These are phyloP conservation scores for Mollisiaceae sp. DNA, from an alignment of 2,329 filamentous ascomycete genomes.

Conservation along the genomic window DNA sequence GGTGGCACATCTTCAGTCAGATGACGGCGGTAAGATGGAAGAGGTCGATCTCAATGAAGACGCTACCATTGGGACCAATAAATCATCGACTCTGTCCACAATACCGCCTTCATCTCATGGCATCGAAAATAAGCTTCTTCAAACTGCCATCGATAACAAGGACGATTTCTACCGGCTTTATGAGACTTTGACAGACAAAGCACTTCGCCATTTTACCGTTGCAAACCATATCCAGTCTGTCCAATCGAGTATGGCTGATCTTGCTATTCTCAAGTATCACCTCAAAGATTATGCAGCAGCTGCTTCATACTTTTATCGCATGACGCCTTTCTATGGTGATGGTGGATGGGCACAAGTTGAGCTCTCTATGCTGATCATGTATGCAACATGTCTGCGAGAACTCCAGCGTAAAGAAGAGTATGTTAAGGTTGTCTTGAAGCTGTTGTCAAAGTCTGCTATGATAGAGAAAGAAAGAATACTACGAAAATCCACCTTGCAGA, in stretches of 20 bases:
- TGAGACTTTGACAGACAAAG: slow-evolving; percentile 81
- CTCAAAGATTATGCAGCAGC: slow-evolving; percentile 76
- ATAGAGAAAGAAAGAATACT: slow-evolving; percentile 56
- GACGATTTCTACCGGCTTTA: slow-evolving; percentile 71
- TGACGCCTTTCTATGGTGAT: slow-evolving; percentile 79
- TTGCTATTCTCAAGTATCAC: slow-evolving; percentile 83
- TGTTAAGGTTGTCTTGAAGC: slow-evolving; percentile 73
- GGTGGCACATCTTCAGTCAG: slow-evolving; percentile 52
- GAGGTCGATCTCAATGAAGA: slow-evolving; percentile 58
- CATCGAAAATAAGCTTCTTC: slow-evolving; percentile 61
- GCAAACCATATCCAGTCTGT: slow-evolving; percentile 80
- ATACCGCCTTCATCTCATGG: slow-evolving; percentile 46
- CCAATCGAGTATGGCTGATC: slow-evolving; percentile 79
- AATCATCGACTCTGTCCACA: slow-evolving; percentile 2
- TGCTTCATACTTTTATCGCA: slow-evolving; percentile 76
- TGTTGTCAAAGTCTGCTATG: slow-evolving; percentile 70
- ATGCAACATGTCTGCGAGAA: slow-evolving; percentile 79
- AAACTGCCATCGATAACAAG: slow-evolving; percentile 63
- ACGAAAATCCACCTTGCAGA: slow-evolving; percentile 41
- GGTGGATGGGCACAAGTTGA: slow-evolving; percentile 82
- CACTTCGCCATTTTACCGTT: slow-evolving; percentile 80
- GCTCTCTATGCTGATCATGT: slow-evolving; percentile 83
- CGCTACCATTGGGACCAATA: slow-evolving; percentile 3
- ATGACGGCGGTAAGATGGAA: slow-evolving; percentile 52
- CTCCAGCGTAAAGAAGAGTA: slow-evolving; percentile 80